Conservation (phyloP, 768 basidiomycete genomes). For the Russula ochroleuca region DNA sequence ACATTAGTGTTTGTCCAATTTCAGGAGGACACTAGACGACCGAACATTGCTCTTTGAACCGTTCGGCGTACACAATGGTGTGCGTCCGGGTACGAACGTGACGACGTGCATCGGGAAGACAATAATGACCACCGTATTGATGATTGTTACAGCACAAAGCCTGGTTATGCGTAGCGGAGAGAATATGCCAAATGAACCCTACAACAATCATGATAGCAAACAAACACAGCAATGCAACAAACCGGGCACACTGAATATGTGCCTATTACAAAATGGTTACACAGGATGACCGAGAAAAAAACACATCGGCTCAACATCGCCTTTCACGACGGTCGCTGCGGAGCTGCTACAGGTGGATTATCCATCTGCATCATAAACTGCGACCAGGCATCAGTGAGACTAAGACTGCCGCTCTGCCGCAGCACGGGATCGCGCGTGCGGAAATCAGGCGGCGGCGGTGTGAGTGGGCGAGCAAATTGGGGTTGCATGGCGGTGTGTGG, state of each 20-base stretch:
- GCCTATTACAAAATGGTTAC: neutral
- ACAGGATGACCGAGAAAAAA: neutral
- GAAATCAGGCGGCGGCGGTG: neutral
- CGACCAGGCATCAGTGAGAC: constrained; percentile 23
- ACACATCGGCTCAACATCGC: neutral
- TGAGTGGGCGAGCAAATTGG: constrained; percentile 4
- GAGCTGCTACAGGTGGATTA: neutral
- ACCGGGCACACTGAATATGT: neutral
- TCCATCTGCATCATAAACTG: constrained; percentile 23
- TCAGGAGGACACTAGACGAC: no score
- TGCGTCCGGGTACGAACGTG: neutral
- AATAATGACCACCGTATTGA: neutral
- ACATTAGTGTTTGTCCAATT: no score
- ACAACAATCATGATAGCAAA: neutral
- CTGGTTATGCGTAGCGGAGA: neutral
- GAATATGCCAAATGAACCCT: neutral
- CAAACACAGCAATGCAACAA: neutral
- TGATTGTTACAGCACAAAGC: neutral
- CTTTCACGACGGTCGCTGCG: constrained; percentile 3
- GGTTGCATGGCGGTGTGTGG: constrained; percentile 9
- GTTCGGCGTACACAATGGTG: no score
- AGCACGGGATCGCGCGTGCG: constrained; percentile 17
- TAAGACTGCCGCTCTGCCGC: constrained; percentile 23
- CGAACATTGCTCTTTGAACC: no score
- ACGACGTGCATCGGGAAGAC: neutral